These are phyloP conservation scores for Clonostachys byssicola DNA, from an alignment of 2,329 filamentous ascomycete species.

Conservation along the genomic window DNA sequence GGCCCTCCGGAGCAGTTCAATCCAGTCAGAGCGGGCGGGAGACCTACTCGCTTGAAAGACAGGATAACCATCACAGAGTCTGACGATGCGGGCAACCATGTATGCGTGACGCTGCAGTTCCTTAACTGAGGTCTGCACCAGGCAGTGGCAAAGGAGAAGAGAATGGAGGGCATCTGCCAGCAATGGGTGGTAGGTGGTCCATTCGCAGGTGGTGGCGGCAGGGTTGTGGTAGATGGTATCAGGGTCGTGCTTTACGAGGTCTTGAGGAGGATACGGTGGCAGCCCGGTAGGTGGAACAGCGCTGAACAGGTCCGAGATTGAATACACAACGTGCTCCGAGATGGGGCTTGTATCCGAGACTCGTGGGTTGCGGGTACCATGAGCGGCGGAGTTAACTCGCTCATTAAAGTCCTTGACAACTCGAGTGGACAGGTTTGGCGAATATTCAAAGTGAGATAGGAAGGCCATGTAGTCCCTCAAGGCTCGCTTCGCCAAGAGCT, in stretches of 20 bases:
- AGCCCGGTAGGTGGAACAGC: conserved; percentile 62
- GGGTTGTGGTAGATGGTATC: conserved; percentile 24
- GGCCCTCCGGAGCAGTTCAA: conserved; percentile 64
- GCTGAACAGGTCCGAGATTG: conserved; percentile 63
- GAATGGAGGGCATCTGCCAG: conserved; percentile 76
- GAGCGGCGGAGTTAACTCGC: conserved; percentile 52
- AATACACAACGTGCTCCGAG: conserved; percentile 32
- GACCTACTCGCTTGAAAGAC: conserved; percentile 71
- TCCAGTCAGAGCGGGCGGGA: conserved; percentile 75
- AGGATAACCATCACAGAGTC: conserved; percentile 75
- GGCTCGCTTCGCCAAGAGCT: conserved; percentile 70
- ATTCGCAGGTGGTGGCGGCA: conserved; percentile 13
- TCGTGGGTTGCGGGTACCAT: conserved; percentile 36
- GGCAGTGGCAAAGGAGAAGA: conserved; percentile 72
- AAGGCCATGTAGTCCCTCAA: conserved; percentile 72
- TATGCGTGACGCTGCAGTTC: conserved; percentile 76
- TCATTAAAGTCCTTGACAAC: conserved; percentile 52
- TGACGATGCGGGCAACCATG: conserved; percentile 72
- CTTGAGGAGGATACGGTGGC: conserved; percentile 58
- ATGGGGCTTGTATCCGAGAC: conserved; percentile 6
- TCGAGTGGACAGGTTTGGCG: conserved; percentile 61
- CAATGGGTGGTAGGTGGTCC: conserved; percentile 71
- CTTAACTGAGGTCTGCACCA: conserved; percentile 73
- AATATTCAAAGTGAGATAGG: conserved; percentile 73
- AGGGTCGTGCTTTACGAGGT: conserved; percentile 16